Conservation (phyloP, 257 asterid species). For the Plantago major region DNA sequence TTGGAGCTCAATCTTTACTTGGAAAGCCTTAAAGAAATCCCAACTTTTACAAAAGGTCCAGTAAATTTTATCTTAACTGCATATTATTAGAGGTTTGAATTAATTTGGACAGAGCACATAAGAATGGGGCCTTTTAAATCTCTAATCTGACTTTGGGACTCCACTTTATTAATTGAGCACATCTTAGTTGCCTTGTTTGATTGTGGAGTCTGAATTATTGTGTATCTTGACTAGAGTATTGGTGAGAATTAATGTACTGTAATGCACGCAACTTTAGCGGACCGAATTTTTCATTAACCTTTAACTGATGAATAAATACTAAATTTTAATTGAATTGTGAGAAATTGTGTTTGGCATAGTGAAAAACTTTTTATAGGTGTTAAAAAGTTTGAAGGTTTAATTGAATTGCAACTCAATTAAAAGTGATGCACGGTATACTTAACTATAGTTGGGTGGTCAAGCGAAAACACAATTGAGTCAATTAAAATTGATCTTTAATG, state of each 20-base stretch:
- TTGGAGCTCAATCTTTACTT: constrained; percentile 31
- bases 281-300: no score
- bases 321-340: no score
- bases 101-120: not conserved
- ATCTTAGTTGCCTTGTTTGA: not conserved
- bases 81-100: constrained; percentile 4
- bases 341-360: no score
- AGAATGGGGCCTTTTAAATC: not conserved
- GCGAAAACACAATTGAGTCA: no score
- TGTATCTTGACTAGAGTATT: not conserved
- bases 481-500: no score
- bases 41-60: constrained; percentile 43
- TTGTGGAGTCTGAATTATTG: not conserved
- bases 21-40: constrained; percentile 30
- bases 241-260: not conserved
- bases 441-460: no score
- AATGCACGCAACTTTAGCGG: no score
- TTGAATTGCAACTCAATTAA: no score
- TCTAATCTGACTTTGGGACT: not conserved
- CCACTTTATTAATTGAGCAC: not conserved
- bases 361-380: no score
- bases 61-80: constrained; percentile 18
- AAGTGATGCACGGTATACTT: no score
- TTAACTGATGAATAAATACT: no score
- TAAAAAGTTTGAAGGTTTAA: no score